Evolutionary conservation across 2,329 filamentous ascomycete genomes (phyloP).

Genomic region (Trichoderma koningii): DNA sequence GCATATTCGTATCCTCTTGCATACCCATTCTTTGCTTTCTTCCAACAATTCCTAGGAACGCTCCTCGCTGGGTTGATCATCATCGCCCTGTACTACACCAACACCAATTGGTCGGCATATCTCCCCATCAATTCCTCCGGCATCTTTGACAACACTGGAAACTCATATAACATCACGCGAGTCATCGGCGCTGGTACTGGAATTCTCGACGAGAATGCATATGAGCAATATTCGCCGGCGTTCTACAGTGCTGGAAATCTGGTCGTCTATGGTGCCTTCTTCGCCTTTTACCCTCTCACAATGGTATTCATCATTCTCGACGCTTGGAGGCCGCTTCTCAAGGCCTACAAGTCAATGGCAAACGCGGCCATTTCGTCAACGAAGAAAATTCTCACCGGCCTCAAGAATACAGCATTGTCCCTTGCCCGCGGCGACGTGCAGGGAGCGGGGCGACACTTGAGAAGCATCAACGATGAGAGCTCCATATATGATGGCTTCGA

Average conservation of each 20-base stretch:
- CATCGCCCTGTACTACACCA: slow-evolving; percentile 39
- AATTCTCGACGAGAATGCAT: slow-evolving; percentile 40
- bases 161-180: slow-evolving; percentile 43
- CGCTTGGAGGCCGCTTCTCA: slow-evolving; percentile 37
- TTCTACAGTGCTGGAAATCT: slow-evolving; percentile 41
- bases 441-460: slow-evolving; percentile 34
- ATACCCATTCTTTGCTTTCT: slow-evolving; percentile 43
- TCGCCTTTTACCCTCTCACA: slow-evolving; percentile 39
- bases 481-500: slow-evolving; percentile 47
- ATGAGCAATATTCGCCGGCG: slow-evolving; percentile 41
- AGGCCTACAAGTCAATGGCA: slow-evolving; percentile 39
- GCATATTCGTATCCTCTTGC: slow-evolving; percentile 33
- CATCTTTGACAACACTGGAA: slow-evolving; percentile 49
- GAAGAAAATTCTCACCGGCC: slow-evolving; percentile 21
- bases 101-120: slow-evolving; percentile 43
- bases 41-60: slow-evolving; percentile 41
- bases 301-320: slow-evolving; percentile 41
- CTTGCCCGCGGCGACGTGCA: slow-evolving; percentile 41
- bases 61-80: slow-evolving; percentile 38
- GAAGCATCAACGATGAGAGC: slow-evolving; percentile 39
- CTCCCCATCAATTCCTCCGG: slow-evolving; percentile 52
- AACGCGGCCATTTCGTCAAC: slow-evolving; percentile 26
- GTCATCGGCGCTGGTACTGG: slow-evolving; percentile 46
- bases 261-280: slow-evolving; percentile 38
- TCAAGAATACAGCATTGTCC: slow-evolving; percentile 31